A percentile compares a stretch with the other conserved stretches of the same genome.
These are phyloP conservation scores for Tillandsia leiboldiana DNA, from an alignment of 176 grass and related monocot species.

Conservation along the genomic window DNA sequence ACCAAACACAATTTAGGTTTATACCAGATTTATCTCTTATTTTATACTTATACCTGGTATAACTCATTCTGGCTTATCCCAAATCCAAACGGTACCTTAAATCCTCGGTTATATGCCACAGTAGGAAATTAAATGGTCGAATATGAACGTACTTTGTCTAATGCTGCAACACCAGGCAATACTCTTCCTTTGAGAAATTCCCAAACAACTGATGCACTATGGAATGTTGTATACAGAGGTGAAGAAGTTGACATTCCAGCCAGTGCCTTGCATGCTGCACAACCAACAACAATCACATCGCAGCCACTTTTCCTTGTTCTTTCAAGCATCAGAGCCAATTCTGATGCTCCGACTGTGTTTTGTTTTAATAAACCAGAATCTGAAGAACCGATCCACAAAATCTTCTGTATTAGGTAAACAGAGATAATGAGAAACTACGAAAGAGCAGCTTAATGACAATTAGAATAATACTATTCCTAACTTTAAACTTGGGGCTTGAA, in stretches of 20 bases:
- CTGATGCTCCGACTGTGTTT: constrained; percentile 29
- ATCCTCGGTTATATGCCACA: too few relatives aligned
- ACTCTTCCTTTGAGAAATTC: constrained; percentile 85
- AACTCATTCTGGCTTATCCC: too few relatives aligned
- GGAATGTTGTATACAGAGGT: constrained; percentile 36
- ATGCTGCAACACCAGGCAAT: constrained; percentile 70
- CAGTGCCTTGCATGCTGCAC: constrained; percentile 51
- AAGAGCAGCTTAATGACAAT: too few relatives aligned
- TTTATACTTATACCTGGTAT: too few relatives aligned
- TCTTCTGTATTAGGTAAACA: constrained; percentile 49
- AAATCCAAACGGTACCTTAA: too few relatives aligned
- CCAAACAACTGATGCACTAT: constrained; percentile 63
- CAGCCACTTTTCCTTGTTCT: constrained; percentile 36
- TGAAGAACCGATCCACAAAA: constrained; percentile 69
- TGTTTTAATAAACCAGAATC: constrained; percentile 31
- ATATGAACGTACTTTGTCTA: constrained; percentile 71
- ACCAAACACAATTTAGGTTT: too few relatives aligned
- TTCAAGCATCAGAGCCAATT: constrained; percentile 50
- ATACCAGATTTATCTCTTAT: too few relatives aligned
- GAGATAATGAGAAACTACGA: not conserved
- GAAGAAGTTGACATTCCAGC: constrained; percentile 24
- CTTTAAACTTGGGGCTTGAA: too few relatives aligned
- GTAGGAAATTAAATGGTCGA: not conserved
- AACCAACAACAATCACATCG: constrained; percentile 60
- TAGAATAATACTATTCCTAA: too few relatives aligned